Percentiles rank a stretch among this genome's conserved stretches.
These are phyloP conservation scores for Russula ochroleuca DNA, from an alignment of 768 basidiomycete species.

Conservation along the genomic window DNA sequence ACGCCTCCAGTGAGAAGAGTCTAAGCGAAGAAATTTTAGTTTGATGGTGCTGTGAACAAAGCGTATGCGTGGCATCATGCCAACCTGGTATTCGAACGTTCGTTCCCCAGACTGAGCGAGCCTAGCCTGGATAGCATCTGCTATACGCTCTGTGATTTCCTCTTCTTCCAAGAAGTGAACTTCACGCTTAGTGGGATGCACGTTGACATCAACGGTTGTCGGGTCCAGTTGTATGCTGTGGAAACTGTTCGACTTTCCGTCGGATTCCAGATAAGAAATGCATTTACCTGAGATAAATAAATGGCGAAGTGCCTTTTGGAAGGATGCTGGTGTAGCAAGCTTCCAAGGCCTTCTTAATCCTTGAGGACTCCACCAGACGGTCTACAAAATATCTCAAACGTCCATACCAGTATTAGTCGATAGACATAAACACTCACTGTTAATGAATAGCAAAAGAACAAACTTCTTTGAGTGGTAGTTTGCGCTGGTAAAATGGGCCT, in stretches of 20 bases:
- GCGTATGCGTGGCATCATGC: background rate
- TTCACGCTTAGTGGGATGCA: slow-evolving; percentile 96
- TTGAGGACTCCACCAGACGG: slow-evolving; percentile 82
- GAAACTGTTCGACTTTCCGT: background rate
- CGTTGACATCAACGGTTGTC: slow-evolving; percentile 89
- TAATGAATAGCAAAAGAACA: slow-evolving; percentile 87
- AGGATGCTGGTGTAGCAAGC: slow-evolving; percentile 77
- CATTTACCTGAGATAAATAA: slow-evolving; percentile 87
- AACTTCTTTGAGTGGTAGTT: slow-evolving; percentile 89
- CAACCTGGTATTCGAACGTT: slow-evolving; percentile 69
- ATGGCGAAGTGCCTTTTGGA: slow-evolving; percentile 86
- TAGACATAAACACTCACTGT: slow-evolving; percentile 62
- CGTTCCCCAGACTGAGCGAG: slow-evolving; percentile 37
- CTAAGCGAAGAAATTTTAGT: slow-evolving; percentile 34
- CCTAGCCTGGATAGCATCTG: slow-evolving; percentile 70
- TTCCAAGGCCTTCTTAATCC: slow-evolving; percentile 86
- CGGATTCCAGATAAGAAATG: background rate
- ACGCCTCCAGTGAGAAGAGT: slow-evolving; percentile 56
- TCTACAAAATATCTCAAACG: slow-evolving; percentile 45
- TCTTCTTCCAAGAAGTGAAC: slow-evolving; percentile 95
- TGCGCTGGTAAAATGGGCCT: slow-evolving; percentile 75
- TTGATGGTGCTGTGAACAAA: background rate
- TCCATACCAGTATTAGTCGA: too few species aligned
- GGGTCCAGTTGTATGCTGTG: slow-evolving; percentile 78
- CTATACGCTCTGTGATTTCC: slow-evolving; percentile 69